Conservation (phyloP, 2,329 filamentous ascomycete genomes). For the Exophiala sideris region DNA sequence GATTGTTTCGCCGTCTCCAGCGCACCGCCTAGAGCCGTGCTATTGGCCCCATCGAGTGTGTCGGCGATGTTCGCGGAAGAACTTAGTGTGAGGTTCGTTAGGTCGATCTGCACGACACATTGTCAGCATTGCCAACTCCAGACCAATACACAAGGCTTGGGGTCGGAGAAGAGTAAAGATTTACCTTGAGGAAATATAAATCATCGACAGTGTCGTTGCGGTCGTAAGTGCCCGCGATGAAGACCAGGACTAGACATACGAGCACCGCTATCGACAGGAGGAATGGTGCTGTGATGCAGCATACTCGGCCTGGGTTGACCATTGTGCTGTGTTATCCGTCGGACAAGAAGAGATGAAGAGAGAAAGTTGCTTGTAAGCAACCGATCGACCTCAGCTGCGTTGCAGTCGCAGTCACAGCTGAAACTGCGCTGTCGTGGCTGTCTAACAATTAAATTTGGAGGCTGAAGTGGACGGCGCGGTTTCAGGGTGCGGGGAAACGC, state of each 20-base stretch:
- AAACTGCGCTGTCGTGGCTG: neutral
- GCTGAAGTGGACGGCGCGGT: neutral
- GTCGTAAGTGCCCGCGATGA: conserved; percentile 55
- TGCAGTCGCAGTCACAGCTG: neutral
- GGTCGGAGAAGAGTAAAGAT: conserved; percentile 4
- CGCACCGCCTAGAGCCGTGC: conserved; percentile 33
- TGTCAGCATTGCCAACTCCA: conserved; percentile 9
- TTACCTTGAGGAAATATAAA: conserved; percentile 56
- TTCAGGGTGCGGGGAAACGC: neutral
- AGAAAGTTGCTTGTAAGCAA: too few relatives aligned
- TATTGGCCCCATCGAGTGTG: conserved; percentile 36
- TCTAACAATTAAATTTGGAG: neutral
- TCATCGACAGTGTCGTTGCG: conserved; percentile 45
- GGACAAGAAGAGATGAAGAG: neutral
- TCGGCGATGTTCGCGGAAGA: conserved; percentile 36
- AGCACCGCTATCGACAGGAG: conserved; percentile 73
- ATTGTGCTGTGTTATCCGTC: conserved; percentile 40
- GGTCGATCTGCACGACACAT: conserved; percentile 56
- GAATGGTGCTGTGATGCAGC: conserved; percentile 87
- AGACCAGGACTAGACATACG: conserved; percentile 61
- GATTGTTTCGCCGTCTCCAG: conserved; percentile 37
- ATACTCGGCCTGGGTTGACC: conserved; percentile 72
- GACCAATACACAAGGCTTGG: neutral
- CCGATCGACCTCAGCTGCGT: neutral
- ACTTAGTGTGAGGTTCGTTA: conserved; percentile 57